phyloP scores from a whole-genome alignment of 495 filamentous ascomycete genomes.

The Pseudevernia furfuracea region DNA sequence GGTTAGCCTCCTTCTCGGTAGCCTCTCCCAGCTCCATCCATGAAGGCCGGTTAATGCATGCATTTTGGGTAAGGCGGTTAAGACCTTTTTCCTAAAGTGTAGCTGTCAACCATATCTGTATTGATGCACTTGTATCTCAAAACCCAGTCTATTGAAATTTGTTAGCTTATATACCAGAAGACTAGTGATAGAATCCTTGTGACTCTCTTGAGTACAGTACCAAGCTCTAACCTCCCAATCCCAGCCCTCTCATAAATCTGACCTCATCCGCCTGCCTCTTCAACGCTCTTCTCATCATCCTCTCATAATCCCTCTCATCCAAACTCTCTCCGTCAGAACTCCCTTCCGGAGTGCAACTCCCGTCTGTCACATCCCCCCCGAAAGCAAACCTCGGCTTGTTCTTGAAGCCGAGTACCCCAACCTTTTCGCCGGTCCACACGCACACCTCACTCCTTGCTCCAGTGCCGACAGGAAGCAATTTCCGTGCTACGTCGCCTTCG shows the following conservation, averaged over 20 bases:
- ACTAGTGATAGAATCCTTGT: neutral
- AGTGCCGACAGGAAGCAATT: constrained; percentile 52
- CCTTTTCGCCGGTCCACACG: constrained; percentile 73
- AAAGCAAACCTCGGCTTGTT: constrained; percentile 41
- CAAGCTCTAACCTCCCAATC: constrained; percentile 32
- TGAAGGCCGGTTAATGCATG: no score
- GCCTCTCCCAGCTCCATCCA: neutral
- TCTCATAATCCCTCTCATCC: constrained; percentile 52
- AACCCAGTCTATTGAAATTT: neutral
- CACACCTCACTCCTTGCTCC: constrained; percentile 55
- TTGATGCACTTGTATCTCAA: neutral
- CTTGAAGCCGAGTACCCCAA: constrained; percentile 58
- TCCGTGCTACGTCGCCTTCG: constrained; percentile 59
- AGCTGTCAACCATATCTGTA: neutral
- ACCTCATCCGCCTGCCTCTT: constrained; percentile 78
- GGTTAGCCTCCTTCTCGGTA: neutral
- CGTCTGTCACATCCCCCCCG: constrained; percentile 37
- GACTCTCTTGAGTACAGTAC: neutral
- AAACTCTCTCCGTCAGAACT: constrained; percentile 37
- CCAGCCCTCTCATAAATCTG: constrained; percentile 64
- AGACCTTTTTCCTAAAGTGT: neutral
- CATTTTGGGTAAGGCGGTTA: no score
- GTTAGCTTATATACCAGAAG: neutral
- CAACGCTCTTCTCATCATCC: constrained; percentile 65
- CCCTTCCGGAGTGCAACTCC: constrained; percentile 33